phyloP scores from a whole-genome alignment of 805 yeast species.

The Teunomyces barrocoloradensis region DNA sequence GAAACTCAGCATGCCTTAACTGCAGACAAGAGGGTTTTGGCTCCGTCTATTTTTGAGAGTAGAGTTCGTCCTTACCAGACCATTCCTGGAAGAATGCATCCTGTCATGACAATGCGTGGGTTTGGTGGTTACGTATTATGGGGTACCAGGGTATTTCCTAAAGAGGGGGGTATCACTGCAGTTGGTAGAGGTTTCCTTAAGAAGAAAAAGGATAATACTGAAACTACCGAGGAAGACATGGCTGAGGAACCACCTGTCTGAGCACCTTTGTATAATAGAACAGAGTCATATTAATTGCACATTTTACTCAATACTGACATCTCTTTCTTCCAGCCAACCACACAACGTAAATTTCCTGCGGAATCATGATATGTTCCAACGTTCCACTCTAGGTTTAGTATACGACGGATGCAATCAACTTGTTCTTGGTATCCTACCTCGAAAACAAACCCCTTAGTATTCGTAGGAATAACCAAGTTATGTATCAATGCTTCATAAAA shows the following conservation, averaged over 20 bases:
- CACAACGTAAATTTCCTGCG: conserved; percentile 53
- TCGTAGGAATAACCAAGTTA: conserved; percentile 38
- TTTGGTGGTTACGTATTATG: conserved; percentile 86
- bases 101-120: conserved; percentile 88
- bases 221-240: not conserved
- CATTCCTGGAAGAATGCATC: conserved; percentile 91
- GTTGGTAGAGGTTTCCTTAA: conserved; percentile 63
- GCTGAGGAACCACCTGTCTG: not conserved
- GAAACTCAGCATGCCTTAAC: conserved; percentile 69
- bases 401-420: conserved; percentile 37
- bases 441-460: conserved; percentile 62
- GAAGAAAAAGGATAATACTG: conserved; percentile 21
- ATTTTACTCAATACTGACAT: not conserved
- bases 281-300: not conserved
- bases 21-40: conserved; percentile 67
- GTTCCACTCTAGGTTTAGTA: conserved; percentile 43
- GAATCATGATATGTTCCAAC: conserved; percentile 51
- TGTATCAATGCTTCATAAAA: conserved; percentile 60
- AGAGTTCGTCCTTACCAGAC: conserved; percentile 88
- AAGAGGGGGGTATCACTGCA: conserved; percentile 54
- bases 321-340: conserved; percentile 53
- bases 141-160: conserved; percentile 78
- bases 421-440: conserved; percentile 72
- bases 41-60: conserved; percentile 80
- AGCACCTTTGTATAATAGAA: not conserved